Conservation (phyloP, 106 monocot genomes). For the Dendrobium chrysotoxum region DNA sequence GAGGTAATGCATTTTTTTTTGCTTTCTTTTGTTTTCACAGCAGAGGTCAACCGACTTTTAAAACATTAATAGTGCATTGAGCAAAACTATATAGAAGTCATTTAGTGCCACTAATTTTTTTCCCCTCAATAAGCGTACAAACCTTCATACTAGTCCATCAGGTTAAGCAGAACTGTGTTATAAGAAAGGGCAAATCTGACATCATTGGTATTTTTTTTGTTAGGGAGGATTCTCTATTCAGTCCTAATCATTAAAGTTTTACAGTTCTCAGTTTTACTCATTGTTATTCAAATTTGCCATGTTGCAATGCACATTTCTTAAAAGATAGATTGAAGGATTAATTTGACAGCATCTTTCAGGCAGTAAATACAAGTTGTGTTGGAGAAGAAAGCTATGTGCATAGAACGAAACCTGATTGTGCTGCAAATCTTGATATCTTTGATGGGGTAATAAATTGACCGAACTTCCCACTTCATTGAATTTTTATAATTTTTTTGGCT, state of each 20-base stretch:
- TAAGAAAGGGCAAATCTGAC: background rate
- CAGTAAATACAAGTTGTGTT: background rate
- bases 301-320: background rate
- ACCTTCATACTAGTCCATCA: background rate
- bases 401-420: constrained; percentile 4
- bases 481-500: too few species aligned
- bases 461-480: background rate
- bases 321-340: background rate
- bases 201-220: background rate
- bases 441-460: background rate
- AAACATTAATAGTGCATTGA: too few species aligned
- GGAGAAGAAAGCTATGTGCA: constrained; percentile 2
- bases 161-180: background rate
- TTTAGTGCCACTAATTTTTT: too few species aligned
- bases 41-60: too few species aligned
- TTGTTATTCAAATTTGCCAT: background rate
- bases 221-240: background rate
- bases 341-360: background rate
- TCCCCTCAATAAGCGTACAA: background rate
- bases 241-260: background rate
- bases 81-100: too few species aligned
- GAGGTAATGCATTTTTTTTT: too few species aligned
- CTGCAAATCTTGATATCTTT: background rate
- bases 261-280: background rate
- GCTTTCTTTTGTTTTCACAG: too few species aligned